Evolutionary conservation across 495 filamentous ascomycete genomes (phyloP), one percentile per base, ranked within the genome.

Genomic region (Annulohypoxylon moriforme): DNA sequence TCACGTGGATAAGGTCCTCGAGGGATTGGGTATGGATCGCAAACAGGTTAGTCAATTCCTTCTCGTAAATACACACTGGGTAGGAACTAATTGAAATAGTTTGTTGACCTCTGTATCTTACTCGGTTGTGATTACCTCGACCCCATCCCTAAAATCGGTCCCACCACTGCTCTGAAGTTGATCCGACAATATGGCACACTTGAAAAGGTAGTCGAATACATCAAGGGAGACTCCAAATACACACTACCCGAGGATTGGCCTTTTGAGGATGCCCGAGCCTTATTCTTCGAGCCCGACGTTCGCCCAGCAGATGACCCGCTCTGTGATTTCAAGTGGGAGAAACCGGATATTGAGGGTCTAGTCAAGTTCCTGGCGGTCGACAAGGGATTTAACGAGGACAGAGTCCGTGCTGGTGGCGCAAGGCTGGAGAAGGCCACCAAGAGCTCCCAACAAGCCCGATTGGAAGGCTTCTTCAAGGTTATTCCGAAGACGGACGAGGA

Each of bases 401-500:
- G 96, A 2, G 94, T 99, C 18, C 88, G 93, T 29, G 88, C 82
- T 44, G 95, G 86, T 14, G 94, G 91, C 1, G 85, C 85, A 0
- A 87, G 92, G 36, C 82, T 99, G 42, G 85, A 89, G 75, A 99
- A 98, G 85, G 94, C 92, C 64, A 81, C 96, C 60, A 98, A 97
- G 85, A 89, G 85, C 25, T 89, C 89, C 13, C 96, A 98, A 78
- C 96, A 99, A 79, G 89, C 91, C 3, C 88, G 96, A 27, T 81
- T 99, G n/a, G 94, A 97, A 75, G 95, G 97, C 13, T 99, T 99
- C 83, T 99, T 99, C 87, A 97, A 97, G 81, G 90, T 93, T 11
- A 79, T 97, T n/a, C 91, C 92, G 49, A 94, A 92, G 82, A 93
- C 94, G 2, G 91, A 93, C 11, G 90, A 90, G 60, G 90, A 98